Evolutionary conservation across 2,329 filamentous ascomycete genomes (phyloP), one percentile per base, ranked within the genome.

Genomic region (Tolypocladium sp.): DNA sequence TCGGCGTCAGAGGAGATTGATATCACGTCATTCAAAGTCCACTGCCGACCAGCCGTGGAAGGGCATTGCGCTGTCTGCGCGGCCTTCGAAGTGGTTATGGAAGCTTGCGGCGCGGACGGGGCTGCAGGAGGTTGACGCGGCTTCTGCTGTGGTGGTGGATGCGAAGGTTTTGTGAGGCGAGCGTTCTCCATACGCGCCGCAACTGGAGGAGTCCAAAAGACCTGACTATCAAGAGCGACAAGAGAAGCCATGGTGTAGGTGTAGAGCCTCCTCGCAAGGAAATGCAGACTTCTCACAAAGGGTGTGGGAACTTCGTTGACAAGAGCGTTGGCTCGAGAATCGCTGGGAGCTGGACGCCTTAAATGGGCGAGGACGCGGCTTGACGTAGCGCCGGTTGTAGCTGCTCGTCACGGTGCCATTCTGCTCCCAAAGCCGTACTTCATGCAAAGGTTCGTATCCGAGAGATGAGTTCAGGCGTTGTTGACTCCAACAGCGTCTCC

Each of bases 1-100:
- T 57, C 46, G 35, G 30, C 37, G 49, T 57, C 56, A 17, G 56
- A 58, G 33, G 56, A 33, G 33, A 58, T 41, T 25, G 56, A 58
- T 58, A 58, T 54, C 35, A 54, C 46, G 30, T 58, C 33, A 20
- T 30, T 30, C 10, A 40, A 33, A 53, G 56, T 42, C n/a, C 56
- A 42, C 33, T 33, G 33, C 8, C 46, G 37, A 33, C 7, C 22
- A n/a, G 38, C 20, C 25, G 40, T 42, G 35, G 46, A 58, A 54
- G 15, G 38, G 15, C 25, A n/a, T 53, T 41, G 22, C 46, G 0
- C 35, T 33, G 38, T 53, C 15, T 42, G 46, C 22, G 44, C 33
- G 22, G 44, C 22, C 41, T 42, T 42, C 17, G 40, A 42, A 8
- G 40, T 42, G 20, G 20, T 42, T 25, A 27, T 46, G 15, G 35